phyloP scores from a whole-genome alignment of 75 land plant species.

The Picea glauca region DNA sequence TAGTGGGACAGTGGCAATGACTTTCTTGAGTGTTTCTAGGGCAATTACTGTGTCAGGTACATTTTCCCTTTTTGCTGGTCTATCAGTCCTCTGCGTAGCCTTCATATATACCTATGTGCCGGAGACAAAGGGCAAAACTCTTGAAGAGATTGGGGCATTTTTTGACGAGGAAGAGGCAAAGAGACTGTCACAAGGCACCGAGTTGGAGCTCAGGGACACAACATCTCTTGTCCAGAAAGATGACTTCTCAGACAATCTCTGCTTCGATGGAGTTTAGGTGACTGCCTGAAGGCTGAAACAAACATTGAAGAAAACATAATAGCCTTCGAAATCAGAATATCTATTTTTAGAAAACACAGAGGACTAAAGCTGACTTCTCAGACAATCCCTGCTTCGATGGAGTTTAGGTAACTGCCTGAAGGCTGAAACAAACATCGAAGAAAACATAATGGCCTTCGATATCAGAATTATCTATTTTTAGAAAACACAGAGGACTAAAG shows the following conservation, averaged over 20 bases:
- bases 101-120: slow-evolving; percentile 53
- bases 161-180: slow-evolving; percentile 25
- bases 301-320: too few species aligned
- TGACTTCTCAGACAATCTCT: too few species aligned
- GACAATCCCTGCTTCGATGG: too few species aligned
- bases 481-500: neutral
- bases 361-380: neutral
- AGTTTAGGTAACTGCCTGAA: neutral
- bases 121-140: slow-evolving; percentile 61
- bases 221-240: slow-evolving; percentile 35
- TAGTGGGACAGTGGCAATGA: slow-evolving; percentile 49
- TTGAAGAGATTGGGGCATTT: slow-evolving; percentile 47
- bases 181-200: slow-evolving; percentile 17
- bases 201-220: slow-evolving; percentile 44
- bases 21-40: slow-evolving; percentile 37
- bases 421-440: neutral
- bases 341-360: too few species aligned
- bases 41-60: slow-evolving; percentile 47
- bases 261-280: too few species aligned
- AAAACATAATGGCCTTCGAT: neutral
- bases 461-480: neutral
- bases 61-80: slow-evolving; percentile 26
- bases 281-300: too few species aligned
- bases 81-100: slow-evolving; percentile 21
- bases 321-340: too few species aligned